phyloP scores from a whole-genome alignment of 495 filamentous ascomycete species.

The Aspergillus carlsbadensis region DNA sequence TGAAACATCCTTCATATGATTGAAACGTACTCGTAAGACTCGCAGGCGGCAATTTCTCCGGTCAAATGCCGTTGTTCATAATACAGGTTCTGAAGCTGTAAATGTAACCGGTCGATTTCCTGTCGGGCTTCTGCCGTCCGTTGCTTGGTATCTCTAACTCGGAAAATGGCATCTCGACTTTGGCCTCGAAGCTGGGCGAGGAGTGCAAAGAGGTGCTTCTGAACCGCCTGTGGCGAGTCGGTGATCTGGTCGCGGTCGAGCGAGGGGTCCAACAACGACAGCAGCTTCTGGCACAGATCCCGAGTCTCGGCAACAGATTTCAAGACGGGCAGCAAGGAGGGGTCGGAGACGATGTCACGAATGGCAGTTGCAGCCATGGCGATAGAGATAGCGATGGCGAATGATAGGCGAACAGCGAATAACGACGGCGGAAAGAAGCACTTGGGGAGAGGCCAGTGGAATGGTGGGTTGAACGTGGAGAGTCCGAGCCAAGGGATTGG shows the following conservation, averaged over 20 bases:
- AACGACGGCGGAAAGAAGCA: constrained; percentile 2
- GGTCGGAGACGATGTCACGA: constrained; percentile 66
- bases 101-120: constrained; percentile 87
- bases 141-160: constrained; percentile 82
- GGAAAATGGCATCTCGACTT: constrained; percentile 77
- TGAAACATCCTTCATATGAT: neutral
- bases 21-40: constrained; percentile 79
- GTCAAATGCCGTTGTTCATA: constrained; percentile 91
- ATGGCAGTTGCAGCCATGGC: constrained; percentile 40
- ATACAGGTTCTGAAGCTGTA: constrained; percentile 92
- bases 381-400: constrained; percentile 3
- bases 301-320: constrained; percentile 67
- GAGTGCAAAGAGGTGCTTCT: constrained; percentile 76
- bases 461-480: constrained; percentile 21
- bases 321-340: constrained; percentile 68
- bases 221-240: constrained; percentile 52
- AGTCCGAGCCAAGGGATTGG: constrained; percentile 11
- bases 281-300: constrained; percentile 69
- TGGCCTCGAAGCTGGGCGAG: constrained; percentile 78
- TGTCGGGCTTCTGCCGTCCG: constrained; percentile 81
- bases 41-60: constrained; percentile 88
- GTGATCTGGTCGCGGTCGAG: constrained; percentile 29
- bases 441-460: constrained; percentile 1
- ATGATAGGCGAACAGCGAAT: constrained; percentile 10
- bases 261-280: constrained; percentile 57